Evolutionary conservation across 2,329 filamentous ascomycete genomes (phyloP), one percentile per base, ranked within the genome.

Genomic region (Plectosphaerella sp.): DNA sequence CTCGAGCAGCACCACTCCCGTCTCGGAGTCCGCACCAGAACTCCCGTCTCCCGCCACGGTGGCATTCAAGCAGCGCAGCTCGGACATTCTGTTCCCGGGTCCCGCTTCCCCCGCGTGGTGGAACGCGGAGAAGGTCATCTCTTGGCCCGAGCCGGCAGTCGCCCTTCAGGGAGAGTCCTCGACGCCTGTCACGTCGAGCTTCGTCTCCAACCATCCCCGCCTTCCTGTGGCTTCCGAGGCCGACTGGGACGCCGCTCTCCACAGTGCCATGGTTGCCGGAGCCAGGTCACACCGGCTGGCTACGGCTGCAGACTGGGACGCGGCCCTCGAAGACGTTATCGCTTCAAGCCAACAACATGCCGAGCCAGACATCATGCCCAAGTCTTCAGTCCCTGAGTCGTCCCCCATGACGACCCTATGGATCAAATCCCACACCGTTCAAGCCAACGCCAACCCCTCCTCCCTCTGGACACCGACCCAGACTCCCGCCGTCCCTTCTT

Each of bases 311-410:
- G 62, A 70, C 47, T 76, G 74, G 74, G 61, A 67, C 9, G 60
- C 61, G 16, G 75, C 75, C 4, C 66, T 78, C 1, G 55, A 63
- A 4, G 55, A 67, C 48, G 70, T 72, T 16, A 55, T 71, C 22
- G 54, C 59, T 5, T 62, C 64, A 39, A 69, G 69, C 37, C 59
- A 61, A 18, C 65, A 49, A 14, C 62, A 39, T 51, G 41, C 41
- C 35, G 28, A 16, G 45, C 15, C 25, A 7, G 12, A 4, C 22
- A 25, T 18, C 15, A 16, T 4, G n/a, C 24, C 10, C 48, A 42
- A 36, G 28, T 33, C 37, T n/a, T 2, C 18, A 3, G 9, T n/a
- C 15, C 15, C 15, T 14, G 15, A 41, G 5, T 41, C 37, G 14
- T 41, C 12, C 37, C 8, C 18, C 14, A 14, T n/a, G 28, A 33